Conservation (phyloP, 140 eudicot genomes). For the Anethum foeniculum region DNA sequence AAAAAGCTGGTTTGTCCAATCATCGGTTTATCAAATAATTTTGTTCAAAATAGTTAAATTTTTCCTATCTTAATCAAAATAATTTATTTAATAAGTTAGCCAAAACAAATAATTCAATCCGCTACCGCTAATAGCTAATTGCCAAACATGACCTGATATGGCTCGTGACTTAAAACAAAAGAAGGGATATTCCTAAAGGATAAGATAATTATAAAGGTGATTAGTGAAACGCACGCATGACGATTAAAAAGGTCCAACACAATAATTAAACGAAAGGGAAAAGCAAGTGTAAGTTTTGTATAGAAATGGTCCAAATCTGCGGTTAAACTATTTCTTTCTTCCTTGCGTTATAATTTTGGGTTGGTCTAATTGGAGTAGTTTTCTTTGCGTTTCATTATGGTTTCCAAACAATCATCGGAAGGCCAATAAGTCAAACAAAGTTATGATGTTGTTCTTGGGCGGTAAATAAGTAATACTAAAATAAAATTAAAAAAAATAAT, state of each 20-base stretch:
- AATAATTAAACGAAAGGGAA: background rate
- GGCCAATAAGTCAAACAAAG: background rate
- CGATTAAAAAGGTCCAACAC: slow-evolving; percentile 4
- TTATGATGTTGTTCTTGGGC: background rate
- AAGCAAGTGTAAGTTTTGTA: background rate
- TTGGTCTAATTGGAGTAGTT: background rate
- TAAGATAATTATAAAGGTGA: background rate
- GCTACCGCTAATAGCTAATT: too few species aligned
- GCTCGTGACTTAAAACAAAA: slow-evolving; percentile 33
- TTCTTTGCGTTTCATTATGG: slow-evolving; percentile 1
- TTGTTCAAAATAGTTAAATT: too few species aligned
- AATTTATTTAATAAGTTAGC: too few species aligned
- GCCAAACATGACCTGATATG: too few species aligned
- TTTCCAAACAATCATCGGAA: background rate
- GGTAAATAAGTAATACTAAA: background rate
- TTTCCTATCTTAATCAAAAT: too few species aligned
- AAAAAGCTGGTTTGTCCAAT: too few species aligned
- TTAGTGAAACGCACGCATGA: slow-evolving; percentile 9
- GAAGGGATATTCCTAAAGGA: slow-evolving; percentile 13
- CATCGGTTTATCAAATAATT: too few species aligned
- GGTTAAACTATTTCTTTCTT: slow-evolving; percentile 6
- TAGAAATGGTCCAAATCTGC: background rate
- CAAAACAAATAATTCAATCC: too few species aligned
- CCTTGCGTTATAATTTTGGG: slow-evolving; percentile 7
- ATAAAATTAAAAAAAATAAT: too few species aligned